These are phyloP conservation scores for Candida tropicalis DNA, from an alignment of 1,139 yeast genomes.

Conservation along the genomic window DNA sequence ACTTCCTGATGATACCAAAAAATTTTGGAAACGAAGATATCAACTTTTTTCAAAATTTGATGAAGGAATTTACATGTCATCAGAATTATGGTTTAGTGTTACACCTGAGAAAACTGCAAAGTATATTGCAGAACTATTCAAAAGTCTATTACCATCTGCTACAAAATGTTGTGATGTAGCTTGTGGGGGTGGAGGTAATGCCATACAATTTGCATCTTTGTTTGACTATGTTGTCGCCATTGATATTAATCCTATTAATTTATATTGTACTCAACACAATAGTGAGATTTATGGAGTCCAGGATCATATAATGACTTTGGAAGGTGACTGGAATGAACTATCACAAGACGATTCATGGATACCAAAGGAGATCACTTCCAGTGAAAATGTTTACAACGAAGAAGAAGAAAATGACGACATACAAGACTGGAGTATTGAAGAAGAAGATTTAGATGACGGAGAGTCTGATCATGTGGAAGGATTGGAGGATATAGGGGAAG, in stretches of 20 bases:
- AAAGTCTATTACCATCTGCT: constrained; percentile 42
- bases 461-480: too few relatives aligned
- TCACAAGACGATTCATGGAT: constrained; percentile 16
- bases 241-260: constrained; percentile 63
- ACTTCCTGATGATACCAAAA: constrained; percentile 44
- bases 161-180: constrained; percentile 65
- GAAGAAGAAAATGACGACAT: constrained; percentile 16
- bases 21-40: constrained; percentile 66
- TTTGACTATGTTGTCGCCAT: constrained; percentile 66
- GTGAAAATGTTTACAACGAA: constrained; percentile 16
- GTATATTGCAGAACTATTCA: constrained; percentile 60
- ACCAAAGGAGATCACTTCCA: constrained; percentile 12
- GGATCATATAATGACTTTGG: constrained; percentile 47
- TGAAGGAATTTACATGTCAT: constrained; percentile 71
- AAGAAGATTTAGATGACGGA: too few relatives aligned
- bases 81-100: constrained; percentile 87
- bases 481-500: too few relatives aligned
- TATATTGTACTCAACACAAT: constrained; percentile 71
- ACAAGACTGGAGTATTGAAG: too few relatives aligned
- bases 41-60: constrained; percentile 61
- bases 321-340: constrained; percentile 59
- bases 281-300: constrained; percentile 67
- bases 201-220: constrained; percentile 73
- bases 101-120: constrained; percentile 81
- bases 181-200: constrained; percentile 96